Evolutionary conservation across 495 filamentous ascomycete species (phyloP), one percentile per base, ranked within the genome.

Genomic region (Astrothelium subdiscretum): DNA sequence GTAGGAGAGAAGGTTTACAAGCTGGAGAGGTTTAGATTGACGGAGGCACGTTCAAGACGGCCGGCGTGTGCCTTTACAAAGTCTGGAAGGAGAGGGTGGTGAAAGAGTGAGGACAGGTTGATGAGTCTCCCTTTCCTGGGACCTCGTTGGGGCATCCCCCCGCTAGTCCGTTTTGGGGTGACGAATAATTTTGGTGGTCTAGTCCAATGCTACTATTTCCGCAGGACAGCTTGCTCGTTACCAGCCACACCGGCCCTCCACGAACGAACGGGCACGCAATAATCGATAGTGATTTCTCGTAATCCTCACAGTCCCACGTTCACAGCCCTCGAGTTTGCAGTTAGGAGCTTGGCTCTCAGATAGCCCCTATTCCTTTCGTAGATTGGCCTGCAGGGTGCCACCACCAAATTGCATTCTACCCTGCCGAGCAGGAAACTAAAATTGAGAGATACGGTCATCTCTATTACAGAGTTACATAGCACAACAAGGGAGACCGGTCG

Each of bases 21-120:
- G 57, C n/a, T 35, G 31, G 22, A 59, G 31, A 20, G 13, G 35
- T 8, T 15, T 20, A n/a, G n/a, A n/a, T n/a, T 15, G 20, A 18
- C 43, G 29, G 48, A 54, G 48, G 48, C 48, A 54, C 48, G 48
- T 54, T 54, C 48, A 54, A 29, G 24, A 54, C 48, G 48, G 48
- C 48, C 48, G 24, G 48, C 48, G 48, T 54, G 48, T 54, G 48
- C 48, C 48, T 54, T 26, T 54, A 29, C 22, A 10, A 54, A 29
- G 48, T 54, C 12, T 8, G 4, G 8, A 29, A 54, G 29, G 24
- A 29, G 29, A 20, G 29, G 24, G 48, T 54, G 48, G 15, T 48
- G 29, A 54, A 54, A 54, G 48, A 20, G 48, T 54, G 48, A 54
- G 48, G 48, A 54, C 48, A 54, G 48, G 48, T 54, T 54, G 48